These are phyloP conservation scores for Diaporthe capsici DNA, from an alignment of 2,329 filamentous ascomycete genomes.

Conservation along the genomic window DNA sequence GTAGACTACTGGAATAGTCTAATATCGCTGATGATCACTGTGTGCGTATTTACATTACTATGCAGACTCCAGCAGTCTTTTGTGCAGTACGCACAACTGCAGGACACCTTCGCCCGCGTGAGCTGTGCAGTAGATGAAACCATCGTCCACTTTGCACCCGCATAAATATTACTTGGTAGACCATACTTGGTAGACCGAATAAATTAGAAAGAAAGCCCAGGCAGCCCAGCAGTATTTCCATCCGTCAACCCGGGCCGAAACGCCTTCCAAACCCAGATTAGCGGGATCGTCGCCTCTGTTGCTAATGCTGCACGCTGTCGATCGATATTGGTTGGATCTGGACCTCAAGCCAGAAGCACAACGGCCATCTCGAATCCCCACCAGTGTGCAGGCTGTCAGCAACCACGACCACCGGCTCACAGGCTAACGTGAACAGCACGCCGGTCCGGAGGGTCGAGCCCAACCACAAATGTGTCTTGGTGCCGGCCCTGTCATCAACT, in stretches of 20 bases:
- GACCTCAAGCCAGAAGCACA: conserved; percentile 5
- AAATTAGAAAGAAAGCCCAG: neutral
- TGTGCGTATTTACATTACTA: neutral
- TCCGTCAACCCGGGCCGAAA: conserved; percentile 38
- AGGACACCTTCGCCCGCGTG: neutral
- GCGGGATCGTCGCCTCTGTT: conserved; percentile 36
- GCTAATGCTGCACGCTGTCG: conserved; percentile 25
- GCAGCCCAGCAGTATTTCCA: neutral
- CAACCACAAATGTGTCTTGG: neutral
- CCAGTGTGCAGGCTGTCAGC: conserved; percentile 18
- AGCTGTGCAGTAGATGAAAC: neutral
- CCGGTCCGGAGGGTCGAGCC: neutral
- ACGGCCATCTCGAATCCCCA: conserved; percentile 19
- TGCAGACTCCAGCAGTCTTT: neutral
- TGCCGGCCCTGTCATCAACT: conserved; percentile 17
- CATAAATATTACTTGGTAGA: neutral
- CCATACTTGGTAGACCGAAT: neutral
- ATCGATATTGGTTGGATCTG: conserved; percentile 31
- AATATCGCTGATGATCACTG: neutral
- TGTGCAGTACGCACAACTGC: conserved; percentile 8
- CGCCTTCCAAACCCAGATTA: conserved; percentile 36
- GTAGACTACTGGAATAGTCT: neutral
- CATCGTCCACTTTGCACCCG: neutral
- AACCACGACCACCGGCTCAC: conserved; percentile 3
- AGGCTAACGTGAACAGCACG: conserved; percentile 6